Percentiles rank a stretch among this genome's conserved stretches.
Conservation (phyloP, 1,284 basidiomycete genomes). For the Athelia sp. region DNA sequence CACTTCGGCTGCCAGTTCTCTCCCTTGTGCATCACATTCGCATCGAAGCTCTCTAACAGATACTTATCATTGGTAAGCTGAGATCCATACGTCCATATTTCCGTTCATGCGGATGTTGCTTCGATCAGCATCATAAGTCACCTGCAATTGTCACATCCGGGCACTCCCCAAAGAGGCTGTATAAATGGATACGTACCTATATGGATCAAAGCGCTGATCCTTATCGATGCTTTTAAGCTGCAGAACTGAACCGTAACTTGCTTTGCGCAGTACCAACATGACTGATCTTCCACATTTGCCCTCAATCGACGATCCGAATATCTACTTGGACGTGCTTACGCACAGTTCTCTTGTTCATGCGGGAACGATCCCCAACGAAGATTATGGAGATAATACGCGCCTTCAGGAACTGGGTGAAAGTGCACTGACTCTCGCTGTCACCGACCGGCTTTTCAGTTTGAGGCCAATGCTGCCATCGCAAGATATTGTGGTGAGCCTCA, state of each 20-base stretch:
- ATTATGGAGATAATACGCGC: conserved; percentile 43
- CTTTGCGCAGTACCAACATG: neutral
- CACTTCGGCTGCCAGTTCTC: no score
- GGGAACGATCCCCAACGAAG: conserved; percentile 10
- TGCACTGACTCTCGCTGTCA: conserved; percentile 38
- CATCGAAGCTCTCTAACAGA: no score
- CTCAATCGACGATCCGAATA: conserved; percentile 40
- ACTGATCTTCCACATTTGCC: conserved; percentile 29
- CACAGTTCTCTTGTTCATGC: conserved; percentile 30
- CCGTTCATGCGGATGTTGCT: neutral
- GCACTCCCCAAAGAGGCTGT: neutral
- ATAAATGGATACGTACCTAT: neutral
- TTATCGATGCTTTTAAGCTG: neutral
- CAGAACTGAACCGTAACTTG: neutral
- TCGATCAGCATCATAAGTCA: neutral
- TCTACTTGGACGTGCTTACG: conserved; percentile 47
- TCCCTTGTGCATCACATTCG: no score
- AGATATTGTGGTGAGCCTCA: conserved; percentile 34
- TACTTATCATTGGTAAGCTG: no score
- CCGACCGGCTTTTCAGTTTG: conserved; percentile 35
- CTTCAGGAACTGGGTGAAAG: conserved; percentile 41
- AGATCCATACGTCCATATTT: no score
- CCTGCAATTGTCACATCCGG: neutral
- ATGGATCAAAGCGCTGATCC: neutral
- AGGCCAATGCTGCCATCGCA: conserved; percentile 32